These are phyloP conservation scores for Selaginella tamariscina DNA, from an alignment of 75 land plant genomes.

Conservation along the genomic window DNA sequence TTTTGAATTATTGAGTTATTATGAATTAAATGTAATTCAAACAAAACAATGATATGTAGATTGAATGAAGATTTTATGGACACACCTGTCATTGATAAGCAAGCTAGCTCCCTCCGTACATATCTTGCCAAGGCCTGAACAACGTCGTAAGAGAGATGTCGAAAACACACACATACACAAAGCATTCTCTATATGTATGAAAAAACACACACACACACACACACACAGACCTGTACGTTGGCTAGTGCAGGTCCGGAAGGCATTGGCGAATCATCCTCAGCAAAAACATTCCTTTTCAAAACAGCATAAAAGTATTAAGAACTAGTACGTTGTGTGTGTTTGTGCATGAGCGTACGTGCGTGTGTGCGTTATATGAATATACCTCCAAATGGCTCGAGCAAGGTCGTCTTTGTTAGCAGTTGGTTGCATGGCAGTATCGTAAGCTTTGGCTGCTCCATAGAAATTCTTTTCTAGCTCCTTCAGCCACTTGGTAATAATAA, in stretches of 20 bases:
- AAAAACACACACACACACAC: no score
- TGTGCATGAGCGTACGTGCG: background rate
- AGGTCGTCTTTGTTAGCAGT: constrained; percentile 72
- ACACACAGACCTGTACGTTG: constrained; percentile 58
- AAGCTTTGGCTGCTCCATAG: constrained; percentile 84
- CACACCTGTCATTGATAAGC: background rate
- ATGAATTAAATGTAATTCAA: no score
- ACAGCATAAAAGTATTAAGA: background rate
- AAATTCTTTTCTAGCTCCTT: constrained; percentile 95
- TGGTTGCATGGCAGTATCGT: constrained; percentile 64
- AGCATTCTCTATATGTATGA: no score
- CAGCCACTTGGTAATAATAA: constrained; percentile 68
- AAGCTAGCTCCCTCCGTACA: background rate
- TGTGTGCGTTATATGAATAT: background rate
- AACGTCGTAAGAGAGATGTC: background rate
- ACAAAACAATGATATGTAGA: no score
- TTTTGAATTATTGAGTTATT: no score
- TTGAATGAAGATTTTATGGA: no score
- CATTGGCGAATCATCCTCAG: constrained; percentile 68
- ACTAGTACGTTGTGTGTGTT: background rate
- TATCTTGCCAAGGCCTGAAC: background rate
- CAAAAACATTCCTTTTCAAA: constrained; percentile 73
- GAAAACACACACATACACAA: no score
- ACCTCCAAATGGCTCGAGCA: constrained; percentile 72
- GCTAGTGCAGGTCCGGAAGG: constrained; percentile 37